These are phyloP conservation scores for Didymella arachidicola DNA, from an alignment of 2,329 filamentous ascomycete species.

Conservation along the genomic window DNA sequence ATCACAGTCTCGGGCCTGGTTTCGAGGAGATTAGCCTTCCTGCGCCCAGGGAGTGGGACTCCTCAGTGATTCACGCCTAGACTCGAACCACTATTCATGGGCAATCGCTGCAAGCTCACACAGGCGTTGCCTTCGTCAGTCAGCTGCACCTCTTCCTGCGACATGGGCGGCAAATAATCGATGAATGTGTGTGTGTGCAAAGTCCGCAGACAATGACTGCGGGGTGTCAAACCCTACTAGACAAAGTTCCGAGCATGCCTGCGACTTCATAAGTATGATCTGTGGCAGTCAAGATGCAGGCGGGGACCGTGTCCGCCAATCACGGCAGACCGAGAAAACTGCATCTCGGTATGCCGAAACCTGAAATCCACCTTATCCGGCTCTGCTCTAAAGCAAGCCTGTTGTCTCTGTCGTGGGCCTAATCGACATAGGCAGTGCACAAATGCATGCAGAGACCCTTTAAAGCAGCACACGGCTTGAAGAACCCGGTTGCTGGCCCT, in stretches of 20 bases:
- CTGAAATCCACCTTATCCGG: constrained; percentile 4
- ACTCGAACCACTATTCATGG: constrained; percentile 21
- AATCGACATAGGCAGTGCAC: constrained; percentile 6
- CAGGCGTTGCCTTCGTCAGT: constrained; percentile 8
- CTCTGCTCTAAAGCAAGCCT: constrained; percentile 1
- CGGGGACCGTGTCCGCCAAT: constrained; percentile 15
- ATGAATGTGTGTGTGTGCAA: background rate
- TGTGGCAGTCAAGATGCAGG: constrained; percentile 8
- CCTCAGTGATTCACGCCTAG: constrained; percentile 14
- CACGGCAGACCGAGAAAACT: constrained; percentile 10
- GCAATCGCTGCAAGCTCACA: constrained; percentile 15
- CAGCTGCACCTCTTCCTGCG: constrained; percentile 11
- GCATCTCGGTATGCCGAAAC: constrained; percentile 21
- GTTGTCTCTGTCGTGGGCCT: constrained; percentile 9
- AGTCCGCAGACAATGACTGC: constrained; percentile 11
- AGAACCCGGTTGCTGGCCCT: constrained; percentile 10
- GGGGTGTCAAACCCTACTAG: constrained; percentile 13
- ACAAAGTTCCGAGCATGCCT: constrained; percentile 16
- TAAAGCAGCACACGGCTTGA: constrained; percentile 7
- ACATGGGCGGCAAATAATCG: constrained; percentile 1
- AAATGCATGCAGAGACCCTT: constrained; percentile 4
- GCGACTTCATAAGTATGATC: constrained; percentile 14
- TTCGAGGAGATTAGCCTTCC: constrained; percentile 18
- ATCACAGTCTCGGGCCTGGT: constrained; percentile 21
- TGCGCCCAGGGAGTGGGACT: constrained; percentile 17